These are phyloP conservation scores for Phytopythium montanum DNA, from an alignment of 352 stramenopile genomes.

Conservation along the genomic window DNA sequence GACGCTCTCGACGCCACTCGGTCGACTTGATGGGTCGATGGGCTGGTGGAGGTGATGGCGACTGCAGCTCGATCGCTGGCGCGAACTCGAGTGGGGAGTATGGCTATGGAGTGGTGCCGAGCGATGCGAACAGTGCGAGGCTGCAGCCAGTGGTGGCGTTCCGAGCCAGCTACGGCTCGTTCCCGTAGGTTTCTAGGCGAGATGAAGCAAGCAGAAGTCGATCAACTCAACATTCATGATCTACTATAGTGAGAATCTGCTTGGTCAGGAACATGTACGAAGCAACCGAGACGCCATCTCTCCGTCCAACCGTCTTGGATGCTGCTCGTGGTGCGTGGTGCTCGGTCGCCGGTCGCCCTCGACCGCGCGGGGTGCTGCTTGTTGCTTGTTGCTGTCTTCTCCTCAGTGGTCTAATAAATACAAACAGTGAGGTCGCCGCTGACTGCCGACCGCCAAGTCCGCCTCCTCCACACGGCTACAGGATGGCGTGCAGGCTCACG, in stretches of 20 bases:
- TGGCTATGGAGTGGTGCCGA: neutral
- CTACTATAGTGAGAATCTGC: neutral
- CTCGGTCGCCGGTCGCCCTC: neutral
- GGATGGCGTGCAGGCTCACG: slow-evolving; percentile 61
- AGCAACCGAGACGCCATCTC: neutral
- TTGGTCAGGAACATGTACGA: neutral
- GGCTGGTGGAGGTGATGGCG: neutral
- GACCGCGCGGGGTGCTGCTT: neutral
- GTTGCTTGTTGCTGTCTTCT: neutral
- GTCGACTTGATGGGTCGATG: neutral
- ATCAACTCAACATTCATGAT: slow-evolving; percentile 2
- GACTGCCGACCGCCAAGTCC: neutral
- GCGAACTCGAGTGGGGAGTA: neutral
- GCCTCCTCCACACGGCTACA: slow-evolving; percentile 31
- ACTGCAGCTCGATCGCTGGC: neutral
- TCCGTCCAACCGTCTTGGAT: neutral
- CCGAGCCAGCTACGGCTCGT: slow-evolving; percentile 18
- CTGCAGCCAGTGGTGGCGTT: slow-evolving; percentile 1
- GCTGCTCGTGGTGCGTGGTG: neutral
- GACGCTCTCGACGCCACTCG: neutral
- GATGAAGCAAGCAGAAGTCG: neutral
- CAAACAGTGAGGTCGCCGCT: neutral
- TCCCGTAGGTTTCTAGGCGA: slow-evolving; percentile 8
- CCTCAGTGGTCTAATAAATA: slow-evolving; percentile 3
- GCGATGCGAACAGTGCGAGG: neutral